Percentiles rank a stretch among this genome's conserved stretches.
These are phyloP conservation scores for Cercophora samala DNA, from an alignment of 495 filamentous ascomycete genomes.

Conservation along the genomic window DNA sequence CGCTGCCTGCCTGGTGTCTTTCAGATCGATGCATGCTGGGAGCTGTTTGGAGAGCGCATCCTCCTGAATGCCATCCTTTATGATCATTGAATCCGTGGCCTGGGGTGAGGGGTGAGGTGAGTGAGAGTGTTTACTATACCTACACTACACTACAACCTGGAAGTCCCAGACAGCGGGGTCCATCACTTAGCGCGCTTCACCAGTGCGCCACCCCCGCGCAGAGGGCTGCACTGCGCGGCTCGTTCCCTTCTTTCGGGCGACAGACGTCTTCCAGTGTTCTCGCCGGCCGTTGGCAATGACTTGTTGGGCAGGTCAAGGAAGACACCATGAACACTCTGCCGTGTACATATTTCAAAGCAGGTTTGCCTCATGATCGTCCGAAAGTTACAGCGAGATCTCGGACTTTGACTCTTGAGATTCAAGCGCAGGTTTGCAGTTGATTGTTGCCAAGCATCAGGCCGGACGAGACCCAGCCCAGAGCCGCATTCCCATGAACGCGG, in stretches of 20 bases:
- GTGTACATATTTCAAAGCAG: background rate
- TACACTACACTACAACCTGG: no score
- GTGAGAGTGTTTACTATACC: background rate
- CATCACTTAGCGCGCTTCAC: conserved; percentile 6
- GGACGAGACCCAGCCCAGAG: conserved; percentile 3
- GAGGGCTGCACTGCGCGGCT: conserved; percentile 4
- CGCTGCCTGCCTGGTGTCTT: background rate
- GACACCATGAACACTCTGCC: no score
- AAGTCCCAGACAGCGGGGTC: background rate
- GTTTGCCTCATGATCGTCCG: background rate
- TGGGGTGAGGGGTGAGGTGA: no score
- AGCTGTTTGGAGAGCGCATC: background rate
- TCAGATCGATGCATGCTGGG: background rate
- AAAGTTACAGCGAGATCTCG: background rate
- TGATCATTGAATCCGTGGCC: background rate
- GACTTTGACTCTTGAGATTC: background rate
- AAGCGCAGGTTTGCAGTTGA: background rate
- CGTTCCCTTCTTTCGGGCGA: conserved; percentile 9
- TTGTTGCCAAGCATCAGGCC: conserved; percentile 3
- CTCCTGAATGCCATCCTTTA: background rate
- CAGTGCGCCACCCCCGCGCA: conserved; percentile 12
- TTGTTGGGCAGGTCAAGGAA: no score
- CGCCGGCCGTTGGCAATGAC: no score
- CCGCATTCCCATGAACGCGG: background rate
- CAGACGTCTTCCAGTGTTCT: background rate